Percentiles rank a stretch among this genome's conserved stretches.
Evolutionary conservation across 2,329 filamentous ascomycete genomes (phyloP).

Genomic region (Fusarium albosuccineum): DNA sequence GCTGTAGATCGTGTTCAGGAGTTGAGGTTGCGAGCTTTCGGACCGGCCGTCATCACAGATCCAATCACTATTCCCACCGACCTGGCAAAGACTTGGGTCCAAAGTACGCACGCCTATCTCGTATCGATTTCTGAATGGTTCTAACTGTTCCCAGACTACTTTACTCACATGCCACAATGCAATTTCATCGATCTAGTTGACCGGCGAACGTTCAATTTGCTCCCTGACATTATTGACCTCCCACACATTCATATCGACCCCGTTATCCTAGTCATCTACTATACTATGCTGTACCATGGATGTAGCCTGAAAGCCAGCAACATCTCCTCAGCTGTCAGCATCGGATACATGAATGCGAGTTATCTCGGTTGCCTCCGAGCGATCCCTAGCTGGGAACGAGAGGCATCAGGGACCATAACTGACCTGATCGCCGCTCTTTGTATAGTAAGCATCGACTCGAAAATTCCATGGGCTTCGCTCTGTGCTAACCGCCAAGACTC

Average conservation of each 20-base stretch:
- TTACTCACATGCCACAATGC: conserved; percentile 46
- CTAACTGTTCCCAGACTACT: conserved; percentile 40
- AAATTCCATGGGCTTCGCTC: too few relatives aligned
- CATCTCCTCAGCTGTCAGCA: conserved; percentile 13
- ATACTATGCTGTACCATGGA: conserved; percentile 48
- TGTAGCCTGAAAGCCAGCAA: conserved; percentile 42
- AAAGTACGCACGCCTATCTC: conserved; percentile 33
- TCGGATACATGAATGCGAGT: conserved; percentile 41
- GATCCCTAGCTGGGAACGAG: conserved; percentile 48
- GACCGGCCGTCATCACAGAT: conserved; percentile 39
- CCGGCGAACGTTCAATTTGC: conserved; percentile 45
- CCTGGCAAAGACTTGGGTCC: conserved; percentile 46
- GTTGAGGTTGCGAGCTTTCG: conserved; percentile 39
- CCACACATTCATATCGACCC: conserved; percentile 50
- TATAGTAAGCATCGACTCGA: conserved; percentile 33
- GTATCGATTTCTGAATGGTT: neutral
- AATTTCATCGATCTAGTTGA: conserved; percentile 48
- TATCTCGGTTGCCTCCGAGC: conserved; percentile 49
- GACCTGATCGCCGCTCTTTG: conserved; percentile 49
- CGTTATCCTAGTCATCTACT: conserved; percentile 48
- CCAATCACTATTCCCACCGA: conserved; percentile 45
- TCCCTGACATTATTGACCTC: conserved; percentile 47
- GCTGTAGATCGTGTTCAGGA: conserved; percentile 48
- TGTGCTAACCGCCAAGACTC: conserved; percentile 36
- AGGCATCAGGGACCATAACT: conserved; percentile 48